These are phyloP conservation scores for Colletotrichum lupini DNA, from an alignment of 2,329 filamentous ascomycete species.

Conservation along the genomic window DNA sequence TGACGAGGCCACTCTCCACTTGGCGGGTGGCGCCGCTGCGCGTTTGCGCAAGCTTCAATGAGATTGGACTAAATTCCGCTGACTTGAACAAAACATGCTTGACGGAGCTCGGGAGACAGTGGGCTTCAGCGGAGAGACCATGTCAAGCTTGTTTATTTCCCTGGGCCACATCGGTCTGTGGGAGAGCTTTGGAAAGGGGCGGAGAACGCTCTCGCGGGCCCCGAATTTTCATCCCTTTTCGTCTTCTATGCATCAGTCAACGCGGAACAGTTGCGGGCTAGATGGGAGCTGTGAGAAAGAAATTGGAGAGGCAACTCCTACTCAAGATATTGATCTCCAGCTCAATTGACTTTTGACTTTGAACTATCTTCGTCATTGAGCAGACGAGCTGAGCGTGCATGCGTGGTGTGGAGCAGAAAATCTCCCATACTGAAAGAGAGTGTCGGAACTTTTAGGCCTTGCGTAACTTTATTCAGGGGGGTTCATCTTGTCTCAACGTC, in stretches of 20 bases:
- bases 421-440: background rate
- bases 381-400: background rate
- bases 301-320: background rate
- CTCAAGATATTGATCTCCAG: background rate
- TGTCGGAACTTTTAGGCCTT: background rate
- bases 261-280: background rate
- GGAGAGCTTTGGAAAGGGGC: slow-evolving; percentile 18
- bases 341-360: background rate
- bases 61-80: slow-evolving; percentile 11
- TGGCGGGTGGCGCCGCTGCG: slow-evolving; percentile 16
- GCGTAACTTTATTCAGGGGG: background rate
- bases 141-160: background rate
- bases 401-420: background rate
- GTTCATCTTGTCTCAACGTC: slow-evolving; percentile 10
- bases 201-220: background rate
- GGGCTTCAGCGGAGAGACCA: background rate
- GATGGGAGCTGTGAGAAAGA: background rate
- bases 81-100: background rate
- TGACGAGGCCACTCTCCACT: slow-evolving; percentile 26
- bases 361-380: background rate
- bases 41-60: slow-evolving; percentile 28
- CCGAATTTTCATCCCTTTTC: background rate
- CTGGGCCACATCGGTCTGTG: slow-evolving; percentile 21
- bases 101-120: background rate
- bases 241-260: background rate